These are phyloP conservation scores for Psidium guajava DNA, from an alignment of 345 rosid species.

Conservation along the genomic window DNA sequence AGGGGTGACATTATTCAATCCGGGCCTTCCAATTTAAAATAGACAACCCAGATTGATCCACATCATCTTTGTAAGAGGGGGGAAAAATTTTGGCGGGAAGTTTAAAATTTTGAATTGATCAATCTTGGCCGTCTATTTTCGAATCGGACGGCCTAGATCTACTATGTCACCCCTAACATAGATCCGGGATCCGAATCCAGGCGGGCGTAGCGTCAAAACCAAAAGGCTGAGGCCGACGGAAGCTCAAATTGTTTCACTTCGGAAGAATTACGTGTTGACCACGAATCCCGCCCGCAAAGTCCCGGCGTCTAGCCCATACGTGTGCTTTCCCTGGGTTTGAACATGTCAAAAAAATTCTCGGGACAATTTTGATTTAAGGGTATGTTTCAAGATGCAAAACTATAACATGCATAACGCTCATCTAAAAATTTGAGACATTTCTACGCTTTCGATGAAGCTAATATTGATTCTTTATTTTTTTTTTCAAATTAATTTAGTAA, in stretches of 20 bases:
- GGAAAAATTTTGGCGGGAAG: no score
- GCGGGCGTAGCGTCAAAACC: background rate
- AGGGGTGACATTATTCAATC: no score
- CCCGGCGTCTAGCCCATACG: background rate
- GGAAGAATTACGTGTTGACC: background rate
- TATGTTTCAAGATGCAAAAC: background rate
- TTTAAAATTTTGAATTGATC: no score
- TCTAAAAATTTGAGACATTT: background rate
- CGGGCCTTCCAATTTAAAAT: no score
- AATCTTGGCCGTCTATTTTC: no score
- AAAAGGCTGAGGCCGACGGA: background rate
- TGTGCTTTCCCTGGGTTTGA: background rate
- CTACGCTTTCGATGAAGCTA: background rate
- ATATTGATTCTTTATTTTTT: background rate
- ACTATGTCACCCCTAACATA: no score
- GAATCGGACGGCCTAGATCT: no score
- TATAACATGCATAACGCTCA: background rate
- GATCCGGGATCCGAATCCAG: no score
- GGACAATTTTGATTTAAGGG: background rate
- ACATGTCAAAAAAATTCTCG: background rate
- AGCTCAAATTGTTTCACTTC: background rate
- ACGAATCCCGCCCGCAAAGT: background rate
- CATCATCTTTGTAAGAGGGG: no score
- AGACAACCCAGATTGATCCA: no score
- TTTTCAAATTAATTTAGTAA: background rate